Evolutionary conservation across 306 rosid species (phyloP).

Genomic region (Acacia confusa): DNA sequence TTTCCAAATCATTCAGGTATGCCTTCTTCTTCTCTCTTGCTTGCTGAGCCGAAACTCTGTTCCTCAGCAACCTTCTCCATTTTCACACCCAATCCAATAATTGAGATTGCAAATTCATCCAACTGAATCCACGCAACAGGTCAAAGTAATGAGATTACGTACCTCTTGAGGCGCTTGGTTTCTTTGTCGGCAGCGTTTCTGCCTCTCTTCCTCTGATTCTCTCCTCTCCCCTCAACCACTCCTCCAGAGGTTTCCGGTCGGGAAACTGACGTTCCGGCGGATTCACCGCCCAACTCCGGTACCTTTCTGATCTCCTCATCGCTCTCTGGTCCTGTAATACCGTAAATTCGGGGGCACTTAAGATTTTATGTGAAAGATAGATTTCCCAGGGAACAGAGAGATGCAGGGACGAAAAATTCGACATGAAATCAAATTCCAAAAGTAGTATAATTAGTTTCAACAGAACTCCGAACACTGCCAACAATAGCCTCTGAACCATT

Average conservation of each 20-base stretch:
- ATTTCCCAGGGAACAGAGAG: not conserved
- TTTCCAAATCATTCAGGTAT: conserved; percentile 81
- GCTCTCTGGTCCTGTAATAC: conserved; percentile 70
- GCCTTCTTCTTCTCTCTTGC: conserved; percentile 99
- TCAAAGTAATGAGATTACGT: not conserved
- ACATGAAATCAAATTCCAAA: not conserved
- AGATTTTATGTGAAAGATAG: not conserved
- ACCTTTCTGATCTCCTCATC: conserved; percentile 98
- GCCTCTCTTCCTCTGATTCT: conserved; percentile 81
- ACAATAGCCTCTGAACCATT: not conserved
- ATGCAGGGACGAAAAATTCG: not conserved
- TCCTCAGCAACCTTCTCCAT: conserved; percentile 73
- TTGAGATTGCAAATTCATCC: conserved; percentile 27
- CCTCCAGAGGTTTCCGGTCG: conserved; percentile 60
- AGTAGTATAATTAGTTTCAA: not conserved
- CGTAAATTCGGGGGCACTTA: conserved; percentile 1
- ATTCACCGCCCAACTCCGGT: conserved; percentile 90
- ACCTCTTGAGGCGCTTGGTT: conserved; percentile 93
- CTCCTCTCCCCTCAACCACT: conserved; percentile 65
- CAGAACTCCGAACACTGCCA: not conserved
- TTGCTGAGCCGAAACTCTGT: conserved; percentile 97
- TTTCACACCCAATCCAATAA: conserved; percentile 6
- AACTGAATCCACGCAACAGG: not conserved
- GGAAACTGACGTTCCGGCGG: conserved; percentile 78
- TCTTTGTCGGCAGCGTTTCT: conserved; percentile 95